Percentiles rank a stretch among this genome's conserved stretches.
Conservation (phyloP, 106 monocot species). For the Iris macrosiphon region DNA sequence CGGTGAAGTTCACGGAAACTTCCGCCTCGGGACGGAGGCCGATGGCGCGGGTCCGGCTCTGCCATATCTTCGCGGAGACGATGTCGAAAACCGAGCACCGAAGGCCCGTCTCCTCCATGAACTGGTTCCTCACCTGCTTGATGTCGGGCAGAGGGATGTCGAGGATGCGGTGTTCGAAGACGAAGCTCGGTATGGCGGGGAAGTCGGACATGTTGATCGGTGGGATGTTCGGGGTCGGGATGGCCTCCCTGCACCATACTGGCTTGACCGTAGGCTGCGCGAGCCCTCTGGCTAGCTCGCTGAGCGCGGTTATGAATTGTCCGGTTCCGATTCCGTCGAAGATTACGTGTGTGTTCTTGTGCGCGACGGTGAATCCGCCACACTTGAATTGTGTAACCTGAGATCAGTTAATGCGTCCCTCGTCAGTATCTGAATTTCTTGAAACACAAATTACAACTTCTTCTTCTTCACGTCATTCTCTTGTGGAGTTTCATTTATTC, state of each 20-base stretch:
- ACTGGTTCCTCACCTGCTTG: background rate
- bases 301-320: slow-evolving; percentile 6
- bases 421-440: too few species aligned
- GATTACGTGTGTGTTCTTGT: slow-evolving; percentile 5
- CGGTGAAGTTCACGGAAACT: background rate
- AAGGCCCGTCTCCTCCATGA: background rate
- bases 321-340: slow-evolving; percentile 10
- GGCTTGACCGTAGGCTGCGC: background rate
- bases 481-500: too few species aligned
- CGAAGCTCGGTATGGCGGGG: background rate
- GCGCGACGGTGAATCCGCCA: slow-evolving; percentile 9
- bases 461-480: too few species aligned
- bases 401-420: too few species aligned
- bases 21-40: background rate
- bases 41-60: background rate
- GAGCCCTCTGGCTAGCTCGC: slow-evolving; percentile 10
- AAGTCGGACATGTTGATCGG: too few species aligned
- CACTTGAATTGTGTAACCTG: slow-evolving; percentile 18
- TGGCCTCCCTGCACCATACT: background rate
- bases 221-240: background rate
- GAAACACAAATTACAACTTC: too few species aligned
- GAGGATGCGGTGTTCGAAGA: background rate
- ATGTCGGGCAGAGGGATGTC: background rate
- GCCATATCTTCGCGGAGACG: slow-evolving; percentile 11
- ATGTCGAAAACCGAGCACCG: slow-evolving; percentile 11